Base-by-base conservation (phyloP, 768 basidiomycete genomes). In the Macrolepiota fuliginosa region DNA sequence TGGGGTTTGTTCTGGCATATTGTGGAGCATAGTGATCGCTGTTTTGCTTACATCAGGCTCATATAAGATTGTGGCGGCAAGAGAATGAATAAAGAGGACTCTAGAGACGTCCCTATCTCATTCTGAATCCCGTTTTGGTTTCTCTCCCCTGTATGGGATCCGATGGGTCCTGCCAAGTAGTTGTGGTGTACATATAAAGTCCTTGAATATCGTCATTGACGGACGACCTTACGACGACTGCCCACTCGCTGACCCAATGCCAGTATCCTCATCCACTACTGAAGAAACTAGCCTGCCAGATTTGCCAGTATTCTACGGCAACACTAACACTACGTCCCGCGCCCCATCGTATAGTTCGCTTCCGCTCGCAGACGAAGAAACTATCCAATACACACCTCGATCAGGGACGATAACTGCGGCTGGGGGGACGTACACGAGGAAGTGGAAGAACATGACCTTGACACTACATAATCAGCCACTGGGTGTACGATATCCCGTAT, bases 331-430 rank as follows among this genome's bases (percentile, higher is more conserved):
- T 57, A 54, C 19, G 11, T 60, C 59, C 25, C 15, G 36, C 35
- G 35, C 63, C 11, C 75, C 79, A 2, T 69, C 71, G 0, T 78
- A 78, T 56, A 72, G 76, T n/a, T 64, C 72, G 13, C 67, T 70
- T 35, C 76, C 76, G 12, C 66, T 63, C 3, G 56, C 54, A 12
- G 72, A 73, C 55, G 76, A 80, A 63, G 71, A 74, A 55, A 76
- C 73, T 4, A 63, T 81, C 22, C 73, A 76, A 25, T 76, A 69
- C 36, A 77, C 74, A 0, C n/a, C 79, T 77, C 74, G 78, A 22
- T 67, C 66, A 27, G 71, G 72, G 7, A 58, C 62, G 13, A 40
- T 62, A 11, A 58, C 53, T 19, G 53, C 68, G 15, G 58, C 57
- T 29, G 56, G 63, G 2, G 74, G 74, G 35, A 72, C 66, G 19